Evolutionary conservation across 129 eudicot genomes (phyloP).

Genomic region (Centaurea solstitialis): DNA sequence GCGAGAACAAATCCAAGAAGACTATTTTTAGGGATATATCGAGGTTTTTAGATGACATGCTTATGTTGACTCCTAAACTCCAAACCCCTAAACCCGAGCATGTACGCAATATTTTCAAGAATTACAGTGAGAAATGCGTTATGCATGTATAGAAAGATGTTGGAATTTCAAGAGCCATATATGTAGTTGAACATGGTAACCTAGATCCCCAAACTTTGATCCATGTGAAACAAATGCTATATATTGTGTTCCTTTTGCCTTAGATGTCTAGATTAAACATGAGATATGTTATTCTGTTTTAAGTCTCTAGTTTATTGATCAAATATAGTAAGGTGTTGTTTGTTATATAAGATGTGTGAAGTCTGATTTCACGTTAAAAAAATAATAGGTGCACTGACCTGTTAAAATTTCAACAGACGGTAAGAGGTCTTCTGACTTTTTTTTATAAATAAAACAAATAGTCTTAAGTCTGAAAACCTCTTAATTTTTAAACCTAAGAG

Average conservation of each 20-base stretch:
- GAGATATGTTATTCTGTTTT: too few species aligned
- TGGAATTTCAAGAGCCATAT: not conserved
- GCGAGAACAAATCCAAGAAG: not conserved
- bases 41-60: not conserved
- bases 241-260: not conserved
- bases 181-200: not conserved
- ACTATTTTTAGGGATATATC: not conserved
- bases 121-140: not conserved
- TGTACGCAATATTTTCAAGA: not conserved
- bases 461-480: too few species aligned
- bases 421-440: too few species aligned
- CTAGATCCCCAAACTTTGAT: not conserved
- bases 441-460: too few species aligned
- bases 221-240: not conserved
- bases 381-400: too few species aligned
- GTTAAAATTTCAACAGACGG: too few species aligned
- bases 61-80: not conserved
- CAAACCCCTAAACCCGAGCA: not conserved
- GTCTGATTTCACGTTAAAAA: too few species aligned
- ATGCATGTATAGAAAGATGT: not conserved
- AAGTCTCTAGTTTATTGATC: too few species aligned
- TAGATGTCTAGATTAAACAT: not conserved
- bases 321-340: too few species aligned
- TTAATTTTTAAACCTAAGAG: too few species aligned
- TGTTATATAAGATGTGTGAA: too few species aligned